phyloP scores from a whole-genome alignment of 345 rosid genomes.

The Euphorbia peplus region DNA sequence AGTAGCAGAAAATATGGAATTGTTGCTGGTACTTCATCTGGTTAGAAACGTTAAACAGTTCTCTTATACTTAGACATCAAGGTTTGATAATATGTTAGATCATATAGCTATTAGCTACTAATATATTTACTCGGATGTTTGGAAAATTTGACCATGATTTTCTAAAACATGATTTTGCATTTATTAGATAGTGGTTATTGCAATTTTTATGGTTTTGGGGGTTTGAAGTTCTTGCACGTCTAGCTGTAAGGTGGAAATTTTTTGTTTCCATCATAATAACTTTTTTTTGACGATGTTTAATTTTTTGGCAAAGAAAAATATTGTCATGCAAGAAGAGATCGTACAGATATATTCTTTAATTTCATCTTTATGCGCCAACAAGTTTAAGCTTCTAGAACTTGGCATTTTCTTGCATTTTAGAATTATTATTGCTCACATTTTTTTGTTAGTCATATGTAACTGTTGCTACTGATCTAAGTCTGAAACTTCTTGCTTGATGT shows the following conservation, averaged over 20 bases:
- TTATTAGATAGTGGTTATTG: background rate
- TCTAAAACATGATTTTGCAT: background rate
- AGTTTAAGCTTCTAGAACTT: background rate
- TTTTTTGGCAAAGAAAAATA: too few relatives aligned
- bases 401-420: background rate
- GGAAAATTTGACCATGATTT: background rate
- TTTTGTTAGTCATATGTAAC: background rate
- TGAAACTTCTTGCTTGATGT: conserved; percentile 8
- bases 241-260: background rate
- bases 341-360: background rate
- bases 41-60: background rate
- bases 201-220: background rate
- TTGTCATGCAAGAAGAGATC: too few relatives aligned
- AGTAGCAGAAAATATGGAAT: background rate
- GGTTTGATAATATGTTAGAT: background rate
- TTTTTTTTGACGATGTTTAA: too few relatives aligned
- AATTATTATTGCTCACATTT: background rate
- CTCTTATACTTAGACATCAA: background rate
- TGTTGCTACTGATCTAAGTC: background rate
- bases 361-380: background rate
- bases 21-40: background rate
- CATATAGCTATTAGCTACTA: background rate
- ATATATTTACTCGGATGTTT: background rate
- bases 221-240: background rate
- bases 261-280: too few relatives aligned